phyloP scores from a whole-genome alignment of 345 rosid genomes.

The Ailanthus altissimus region DNA sequence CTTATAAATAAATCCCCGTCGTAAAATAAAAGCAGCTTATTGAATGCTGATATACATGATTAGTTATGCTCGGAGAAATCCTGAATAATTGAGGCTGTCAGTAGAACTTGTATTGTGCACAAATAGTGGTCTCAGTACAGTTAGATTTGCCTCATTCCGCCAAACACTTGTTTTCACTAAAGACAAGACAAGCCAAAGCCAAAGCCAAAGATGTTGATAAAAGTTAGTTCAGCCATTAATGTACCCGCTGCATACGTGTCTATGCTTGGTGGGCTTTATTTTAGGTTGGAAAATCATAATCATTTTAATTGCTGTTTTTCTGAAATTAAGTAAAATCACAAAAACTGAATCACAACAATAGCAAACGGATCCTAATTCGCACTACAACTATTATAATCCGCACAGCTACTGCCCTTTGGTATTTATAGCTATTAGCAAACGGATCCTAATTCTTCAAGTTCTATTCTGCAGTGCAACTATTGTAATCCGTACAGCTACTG shows the following conservation, averaged over 20 bases:
- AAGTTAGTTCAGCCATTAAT: constrained; percentile 21
- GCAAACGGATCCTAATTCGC: too few relatives aligned
- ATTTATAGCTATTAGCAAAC: too few relatives aligned
- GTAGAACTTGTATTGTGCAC: not conserved
- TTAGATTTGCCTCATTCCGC: constrained; percentile 4
- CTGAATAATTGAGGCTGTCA: not conserved
- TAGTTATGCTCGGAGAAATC: constrained; percentile 1
- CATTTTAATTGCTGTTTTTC: too few relatives aligned
- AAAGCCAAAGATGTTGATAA: not conserved
- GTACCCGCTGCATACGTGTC: constrained; percentile 34
- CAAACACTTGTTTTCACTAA: not conserved
- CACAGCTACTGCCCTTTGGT: too few relatives aligned
- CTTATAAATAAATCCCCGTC: not conserved
- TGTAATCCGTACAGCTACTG: not conserved
- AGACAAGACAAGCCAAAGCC: not conserved
- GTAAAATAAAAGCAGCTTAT: not conserved
- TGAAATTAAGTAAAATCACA: too few relatives aligned
- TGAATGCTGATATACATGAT: constrained; percentile 7
- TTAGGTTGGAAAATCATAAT: not conserved
- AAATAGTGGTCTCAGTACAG: constrained; percentile 17
- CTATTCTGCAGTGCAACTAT: not conserved
- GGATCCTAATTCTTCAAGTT: too few relatives aligned
- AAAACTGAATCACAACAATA: too few relatives aligned
- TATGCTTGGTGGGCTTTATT: constrained; percentile 20
- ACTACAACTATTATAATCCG: too few relatives aligned